These are phyloP conservation scores for Colletotrichum sp. DNA, from an alignment of 2,329 filamentous ascomycete species.

Conservation along the genomic window DNA sequence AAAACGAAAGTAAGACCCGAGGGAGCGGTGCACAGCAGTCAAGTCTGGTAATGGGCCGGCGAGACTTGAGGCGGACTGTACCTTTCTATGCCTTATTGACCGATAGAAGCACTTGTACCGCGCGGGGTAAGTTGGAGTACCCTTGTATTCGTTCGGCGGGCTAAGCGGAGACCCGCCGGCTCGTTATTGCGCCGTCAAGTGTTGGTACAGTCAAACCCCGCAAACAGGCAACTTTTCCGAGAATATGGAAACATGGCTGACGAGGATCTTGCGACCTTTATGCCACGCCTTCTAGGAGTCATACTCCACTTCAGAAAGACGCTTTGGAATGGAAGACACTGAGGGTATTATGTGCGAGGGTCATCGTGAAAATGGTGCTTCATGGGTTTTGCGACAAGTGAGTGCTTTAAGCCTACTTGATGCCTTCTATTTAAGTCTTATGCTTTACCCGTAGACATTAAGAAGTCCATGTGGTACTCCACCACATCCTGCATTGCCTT, in stretches of 20 bases:
- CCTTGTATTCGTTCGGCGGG: not conserved
- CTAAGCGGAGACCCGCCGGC: not conserved
- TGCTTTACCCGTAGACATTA: not conserved
- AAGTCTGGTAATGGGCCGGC: not conserved
- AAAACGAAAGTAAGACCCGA: not conserved
- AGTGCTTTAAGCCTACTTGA: not conserved
- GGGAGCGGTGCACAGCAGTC: not conserved
- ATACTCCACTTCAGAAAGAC: not conserved
- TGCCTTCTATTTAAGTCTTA: not conserved
- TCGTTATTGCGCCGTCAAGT: not conserved
- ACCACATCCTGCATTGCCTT: slow-evolving; percentile 52
- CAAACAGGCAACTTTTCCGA: not conserved
- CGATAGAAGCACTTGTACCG: not conserved
- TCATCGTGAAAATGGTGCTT: not conserved
- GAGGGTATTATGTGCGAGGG: not conserved
- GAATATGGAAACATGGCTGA: not conserved
- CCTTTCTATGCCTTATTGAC: not conserved
- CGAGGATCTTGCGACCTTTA: not conserved
- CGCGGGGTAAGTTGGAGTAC: not conserved
- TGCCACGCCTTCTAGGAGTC: not conserved
- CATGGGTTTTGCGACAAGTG: not conserved
- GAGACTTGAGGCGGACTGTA: not conserved
- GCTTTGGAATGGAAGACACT: not conserved
- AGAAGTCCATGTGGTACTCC: slow-evolving; percentile 47
- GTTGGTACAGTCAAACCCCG: not conserved